Percentiles rank a stretch among this genome's conserved stretches.
These are phyloP conservation scores for Paraurostyla sp. DNA, from an alignment of 73 alveolate genomes.

Conservation along the genomic window DNA sequence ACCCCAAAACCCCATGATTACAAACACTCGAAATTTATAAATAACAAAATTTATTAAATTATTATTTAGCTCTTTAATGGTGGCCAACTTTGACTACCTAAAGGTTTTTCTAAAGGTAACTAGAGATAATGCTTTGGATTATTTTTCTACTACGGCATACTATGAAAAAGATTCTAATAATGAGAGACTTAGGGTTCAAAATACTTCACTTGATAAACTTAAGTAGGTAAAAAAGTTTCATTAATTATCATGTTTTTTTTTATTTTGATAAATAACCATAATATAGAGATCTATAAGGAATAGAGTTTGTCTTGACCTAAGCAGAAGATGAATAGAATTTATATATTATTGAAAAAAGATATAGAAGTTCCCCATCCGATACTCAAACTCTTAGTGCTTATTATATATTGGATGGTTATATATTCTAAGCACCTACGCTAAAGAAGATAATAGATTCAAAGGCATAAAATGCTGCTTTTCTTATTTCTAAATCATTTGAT, in stretches of 20 bases:
- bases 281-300: neutral
- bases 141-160: neutral
- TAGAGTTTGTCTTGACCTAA: neutral
- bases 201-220: neutral
- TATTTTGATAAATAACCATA: neutral
- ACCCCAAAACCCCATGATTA: too few relatives aligned
- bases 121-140: conserved; percentile 28
- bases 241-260: neutral
- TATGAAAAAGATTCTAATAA: conserved; percentile 31
- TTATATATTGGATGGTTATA: neutral
- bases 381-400: conserved; percentile 15
- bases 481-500: conserved; percentile 8
- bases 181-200: conserved; percentile 5
- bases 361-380: conserved; percentile 10
- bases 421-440: conserved; percentile 15
- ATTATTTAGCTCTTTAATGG: too few relatives aligned
- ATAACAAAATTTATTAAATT: too few relatives aligned
- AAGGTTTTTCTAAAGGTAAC: too few relatives aligned
- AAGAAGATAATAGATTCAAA: conserved; percentile 33
- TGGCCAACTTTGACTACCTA: too few relatives aligned
- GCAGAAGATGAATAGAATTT: conserved; percentile 12
- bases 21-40: too few relatives aligned
- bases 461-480: neutral
- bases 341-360: conserved; percentile 34
- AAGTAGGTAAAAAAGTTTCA: neutral